Conservation (phyloP, 768 basidiomycete species). For the Lactifluus volemus region DNA sequence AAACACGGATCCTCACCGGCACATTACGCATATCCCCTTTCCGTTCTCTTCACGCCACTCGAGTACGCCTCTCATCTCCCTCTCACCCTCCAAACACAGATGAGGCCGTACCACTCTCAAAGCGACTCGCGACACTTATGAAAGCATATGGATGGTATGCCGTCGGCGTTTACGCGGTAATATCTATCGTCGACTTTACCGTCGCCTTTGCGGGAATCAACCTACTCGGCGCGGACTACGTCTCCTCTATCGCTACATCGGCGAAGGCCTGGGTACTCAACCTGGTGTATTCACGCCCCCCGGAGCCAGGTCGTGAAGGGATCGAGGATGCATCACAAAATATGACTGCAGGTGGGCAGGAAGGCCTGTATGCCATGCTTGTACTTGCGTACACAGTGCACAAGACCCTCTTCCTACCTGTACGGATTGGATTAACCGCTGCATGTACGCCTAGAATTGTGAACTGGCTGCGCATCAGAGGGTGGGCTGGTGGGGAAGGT, state of each 20-base stretch:
- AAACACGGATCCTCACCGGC: slow-evolving; percentile 26
- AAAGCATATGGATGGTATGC: slow-evolving; percentile 96
- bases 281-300: slow-evolving; percentile 42
- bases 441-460: slow-evolving; percentile 82
- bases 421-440: slow-evolving; percentile 84
- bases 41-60: slow-evolving; percentile 43
- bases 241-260: slow-evolving; percentile 54
- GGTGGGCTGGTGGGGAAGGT: slow-evolving; percentile 76
- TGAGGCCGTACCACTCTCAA: slow-evolving; percentile 50
- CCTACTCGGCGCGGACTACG: slow-evolving; percentile 84
- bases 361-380: slow-evolving; percentile 86
- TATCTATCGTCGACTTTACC: slow-evolving; percentile 73
- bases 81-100: slow-evolving; percentile 27
- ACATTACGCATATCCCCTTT: slow-evolving; percentile 27
- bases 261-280: slow-evolving; percentile 42
- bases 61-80: slow-evolving; percentile 36
- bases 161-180: slow-evolving; percentile 74
- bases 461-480: slow-evolving; percentile 66
- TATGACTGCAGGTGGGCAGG: slow-evolving; percentile 37
- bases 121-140: slow-evolving; percentile 72
- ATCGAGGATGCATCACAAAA: slow-evolving; percentile 35
- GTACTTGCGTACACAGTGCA: slow-evolving; percentile 92
- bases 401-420: slow-evolving; percentile 86
- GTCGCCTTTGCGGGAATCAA: slow-evolving; percentile 81
- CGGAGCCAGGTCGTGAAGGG: slow-evolving; percentile 63